These are phyloP conservation scores for Phytophthora citricola DNA, from an alignment of 352 stramenopile species.

Conservation along the genomic window DNA sequence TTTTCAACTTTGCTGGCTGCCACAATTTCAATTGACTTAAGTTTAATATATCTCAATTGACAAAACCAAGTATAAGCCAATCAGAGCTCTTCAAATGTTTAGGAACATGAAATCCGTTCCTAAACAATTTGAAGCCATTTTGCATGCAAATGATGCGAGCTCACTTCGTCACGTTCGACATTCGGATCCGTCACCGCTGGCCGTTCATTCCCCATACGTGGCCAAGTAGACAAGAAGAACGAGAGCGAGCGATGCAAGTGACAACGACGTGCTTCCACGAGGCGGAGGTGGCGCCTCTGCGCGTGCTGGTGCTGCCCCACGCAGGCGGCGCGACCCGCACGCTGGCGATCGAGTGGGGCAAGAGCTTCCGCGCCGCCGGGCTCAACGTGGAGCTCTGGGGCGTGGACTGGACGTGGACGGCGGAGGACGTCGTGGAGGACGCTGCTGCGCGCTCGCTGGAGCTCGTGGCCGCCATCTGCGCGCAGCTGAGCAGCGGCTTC, in stretches of 20 bases:
- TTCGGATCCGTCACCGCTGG: not conserved
- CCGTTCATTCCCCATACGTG: slow-evolving; percentile 20
- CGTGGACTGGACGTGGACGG: slow-evolving; percentile 62
- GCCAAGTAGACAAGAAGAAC: slow-evolving; percentile 11
- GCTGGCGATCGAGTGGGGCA: slow-evolving; percentile 55
- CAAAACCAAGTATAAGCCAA: too few species aligned
- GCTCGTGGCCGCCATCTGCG: slow-evolving; percentile 47
- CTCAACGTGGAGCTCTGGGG: slow-evolving; percentile 65
- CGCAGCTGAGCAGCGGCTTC: slow-evolving; percentile 55
- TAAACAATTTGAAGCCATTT: too few species aligned
- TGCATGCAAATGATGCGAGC: too few species aligned
- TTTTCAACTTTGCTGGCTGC: too few species aligned
- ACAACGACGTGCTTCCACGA: slow-evolving; percentile 68
- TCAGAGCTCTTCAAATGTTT: too few species aligned
- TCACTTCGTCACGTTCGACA: slow-evolving; percentile 3
- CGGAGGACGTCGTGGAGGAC: slow-evolving; percentile 17
- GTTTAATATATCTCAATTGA: too few species aligned
- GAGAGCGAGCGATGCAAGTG: slow-evolving; percentile 35
- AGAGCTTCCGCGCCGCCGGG: slow-evolving; percentile 41
- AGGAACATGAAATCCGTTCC: too few species aligned
- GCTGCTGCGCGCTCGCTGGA: slow-evolving; percentile 22
- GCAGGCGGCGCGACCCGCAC: slow-evolving; percentile 52
- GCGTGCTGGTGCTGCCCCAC: slow-evolving; percentile 68
- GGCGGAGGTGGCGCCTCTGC: slow-evolving; percentile 64
- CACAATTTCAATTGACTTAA: too few species aligned